Evolutionary conservation across 1,284 basidiomycete genomes (phyloP).

Genomic region (Cutaneotrichosporon cavernicola): DNA sequence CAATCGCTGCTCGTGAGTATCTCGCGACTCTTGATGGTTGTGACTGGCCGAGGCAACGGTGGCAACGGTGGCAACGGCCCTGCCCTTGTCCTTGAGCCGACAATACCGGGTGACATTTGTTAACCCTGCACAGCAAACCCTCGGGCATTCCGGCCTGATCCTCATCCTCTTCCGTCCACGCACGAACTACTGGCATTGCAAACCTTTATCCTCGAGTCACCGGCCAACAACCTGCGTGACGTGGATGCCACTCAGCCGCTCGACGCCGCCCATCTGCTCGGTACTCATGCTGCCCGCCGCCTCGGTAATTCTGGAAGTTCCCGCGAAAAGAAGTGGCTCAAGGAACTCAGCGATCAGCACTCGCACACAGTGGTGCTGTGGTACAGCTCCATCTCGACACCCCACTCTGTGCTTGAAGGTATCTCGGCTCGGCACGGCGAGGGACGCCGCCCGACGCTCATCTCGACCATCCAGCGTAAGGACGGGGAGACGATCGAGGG

Average conservation of each 20-base stretch:
- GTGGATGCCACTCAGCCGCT: conserved; percentile 40
- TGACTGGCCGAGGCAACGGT: conserved; percentile 1
- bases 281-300: conserved; percentile 29
- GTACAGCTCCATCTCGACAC: conserved; percentile 30
- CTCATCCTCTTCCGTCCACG: conserved; percentile 38
- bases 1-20: conserved; percentile 23
- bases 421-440: conserved; percentile 33
- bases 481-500: conserved; percentile 30
- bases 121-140: conserved; percentile 22
- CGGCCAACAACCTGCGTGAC: conserved; percentile 37
- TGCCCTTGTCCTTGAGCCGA: background rate
- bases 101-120: background rate
- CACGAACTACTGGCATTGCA: conserved; percentile 53
- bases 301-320: conserved; percentile 29
- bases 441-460: conserved; percentile 29
- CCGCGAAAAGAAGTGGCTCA: conserved; percentile 32
- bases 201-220: conserved; percentile 44
- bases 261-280: conserved; percentile 44
- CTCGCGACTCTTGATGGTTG: background rate
- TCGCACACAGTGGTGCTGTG: conserved; percentile 42
- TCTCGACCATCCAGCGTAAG: conserved; percentile 31
- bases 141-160: conserved; percentile 26
- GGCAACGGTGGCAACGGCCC: no score
- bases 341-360: conserved; percentile 35
- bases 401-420: conserved; percentile 36